Evolutionary conservation across 192 early-diverging fungal species (phyloP).

Genomic region (Coemansia sp.): DNA sequence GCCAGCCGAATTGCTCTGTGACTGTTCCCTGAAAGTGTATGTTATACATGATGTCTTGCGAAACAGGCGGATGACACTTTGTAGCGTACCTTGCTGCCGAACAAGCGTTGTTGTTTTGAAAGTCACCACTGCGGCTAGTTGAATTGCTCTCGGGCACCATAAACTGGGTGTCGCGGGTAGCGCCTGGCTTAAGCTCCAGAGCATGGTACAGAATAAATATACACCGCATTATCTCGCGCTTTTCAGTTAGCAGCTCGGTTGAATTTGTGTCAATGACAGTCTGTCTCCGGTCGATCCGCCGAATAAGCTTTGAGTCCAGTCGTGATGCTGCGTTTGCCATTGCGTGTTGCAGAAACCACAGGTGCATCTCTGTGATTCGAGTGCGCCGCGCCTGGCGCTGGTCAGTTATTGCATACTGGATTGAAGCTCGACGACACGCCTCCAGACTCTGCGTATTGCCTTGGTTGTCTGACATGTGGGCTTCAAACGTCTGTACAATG

Average conservation of each 20-base stretch:
- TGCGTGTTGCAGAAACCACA: slow-evolving; percentile 7
- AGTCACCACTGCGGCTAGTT: neutral
- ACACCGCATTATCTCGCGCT: slow-evolving; percentile 12
- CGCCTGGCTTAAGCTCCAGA: slow-evolving; percentile 13
- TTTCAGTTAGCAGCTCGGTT: slow-evolving; percentile 7
- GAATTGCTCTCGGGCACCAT: slow-evolving; percentile 6
- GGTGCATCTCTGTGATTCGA: slow-evolving; percentile 29
- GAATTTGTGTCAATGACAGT: slow-evolving; percentile 4
- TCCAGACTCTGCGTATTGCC: neutral
- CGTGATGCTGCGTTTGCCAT: neutral
- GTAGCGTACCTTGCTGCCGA: neutral
- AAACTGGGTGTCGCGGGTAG: slow-evolving; percentile 21
- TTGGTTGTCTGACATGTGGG: neutral
- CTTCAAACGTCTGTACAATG: neutral
- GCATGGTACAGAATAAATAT: slow-evolving; percentile 24
- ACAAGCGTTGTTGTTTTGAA: neutral
- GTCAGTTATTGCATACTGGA: slow-evolving; percentile 8
- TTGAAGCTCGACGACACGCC: neutral
- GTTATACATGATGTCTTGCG: slow-evolving; percentile 17
- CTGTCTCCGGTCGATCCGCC: neutral
- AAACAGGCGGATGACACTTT: slow-evolving; percentile 19
- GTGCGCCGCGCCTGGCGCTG: slow-evolving; percentile 2
- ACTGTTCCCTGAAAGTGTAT: slow-evolving; percentile 22
- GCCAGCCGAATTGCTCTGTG: slow-evolving; percentile 29
- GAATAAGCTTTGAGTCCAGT: neutral